phyloP scores from a whole-genome alignment of 164 flowering plant genomes.

The Aristolochia californica region DNA sequence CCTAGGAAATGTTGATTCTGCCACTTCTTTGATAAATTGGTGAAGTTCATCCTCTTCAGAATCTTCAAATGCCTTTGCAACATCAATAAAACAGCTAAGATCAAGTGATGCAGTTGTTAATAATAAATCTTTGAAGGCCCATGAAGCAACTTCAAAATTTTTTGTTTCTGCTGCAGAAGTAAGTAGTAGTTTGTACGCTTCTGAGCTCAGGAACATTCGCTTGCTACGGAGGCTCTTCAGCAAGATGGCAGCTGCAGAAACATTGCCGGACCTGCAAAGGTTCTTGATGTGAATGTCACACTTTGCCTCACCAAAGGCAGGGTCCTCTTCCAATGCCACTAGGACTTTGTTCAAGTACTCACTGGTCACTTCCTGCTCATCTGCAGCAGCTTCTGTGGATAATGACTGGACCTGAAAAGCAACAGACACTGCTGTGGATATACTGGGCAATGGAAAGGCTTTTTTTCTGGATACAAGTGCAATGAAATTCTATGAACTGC shows the following conservation, averaged over 20 bases:
- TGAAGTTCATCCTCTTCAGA: conserved; percentile 26
- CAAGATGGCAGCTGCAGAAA: conserved; percentile 28
- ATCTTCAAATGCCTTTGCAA: conserved; percentile 53
- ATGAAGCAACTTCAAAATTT: conserved; percentile 32
- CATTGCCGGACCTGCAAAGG: conserved; percentile 37
- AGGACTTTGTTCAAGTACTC: conserved; percentile 27
- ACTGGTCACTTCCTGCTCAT: conserved; percentile 23
- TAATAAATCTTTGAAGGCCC: conserved; percentile 44
- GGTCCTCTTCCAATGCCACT: conserved; percentile 24
- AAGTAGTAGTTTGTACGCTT: conserved; percentile 37
- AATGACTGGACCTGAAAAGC: conserved; percentile 15
- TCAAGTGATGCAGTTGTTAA: conserved; percentile 17
- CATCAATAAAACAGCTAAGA: conserved; percentile 28
- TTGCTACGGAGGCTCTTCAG: conserved; percentile 26
- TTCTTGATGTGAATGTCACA: conserved; percentile 26
- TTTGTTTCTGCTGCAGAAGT: conserved; percentile 30
- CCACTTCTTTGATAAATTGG: conserved; percentile 38
- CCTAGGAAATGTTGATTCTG: conserved; percentile 34
- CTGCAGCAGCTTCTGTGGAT: conserved; percentile 22
- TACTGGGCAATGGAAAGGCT: too few species aligned
- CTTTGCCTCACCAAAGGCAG: conserved; percentile 17
- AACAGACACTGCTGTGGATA: not conserved
- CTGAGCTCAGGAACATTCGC: conserved; percentile 24
- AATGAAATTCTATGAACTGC: too few species aligned
- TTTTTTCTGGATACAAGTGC: too few species aligned